Evolutionary conservation across 164 flowering plant species (phyloP).

Genomic region (Nelumbo lutea): DNA sequence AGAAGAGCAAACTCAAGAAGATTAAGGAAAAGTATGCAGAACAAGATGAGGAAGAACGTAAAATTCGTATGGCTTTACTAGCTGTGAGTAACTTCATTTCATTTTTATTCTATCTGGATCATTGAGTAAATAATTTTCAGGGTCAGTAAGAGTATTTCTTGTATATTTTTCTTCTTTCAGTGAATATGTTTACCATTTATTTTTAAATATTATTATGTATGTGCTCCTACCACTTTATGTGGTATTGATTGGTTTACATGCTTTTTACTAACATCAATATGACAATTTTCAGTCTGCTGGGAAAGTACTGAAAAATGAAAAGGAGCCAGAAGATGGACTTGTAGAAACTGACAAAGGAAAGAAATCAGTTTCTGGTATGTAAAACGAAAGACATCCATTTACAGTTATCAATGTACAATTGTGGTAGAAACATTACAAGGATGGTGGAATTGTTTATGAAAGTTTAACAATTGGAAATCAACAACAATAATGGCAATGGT

Average conservation of each 20-base stretch:
- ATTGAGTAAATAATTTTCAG: background rate
- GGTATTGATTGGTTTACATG: background rate
- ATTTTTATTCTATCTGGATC: background rate
- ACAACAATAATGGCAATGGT: no score
- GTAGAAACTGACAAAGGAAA: slow-evolving; percentile 17
- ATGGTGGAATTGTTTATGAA: no score
- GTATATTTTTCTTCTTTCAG: background rate
- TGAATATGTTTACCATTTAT: background rate
- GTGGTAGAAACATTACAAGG: background rate
- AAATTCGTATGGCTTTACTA: slow-evolving; percentile 76
- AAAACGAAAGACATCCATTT: background rate
- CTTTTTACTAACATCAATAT: background rate
- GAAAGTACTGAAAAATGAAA: slow-evolving; percentile 38
- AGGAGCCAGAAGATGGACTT: slow-evolving; percentile 27
- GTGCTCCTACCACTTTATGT: background rate
- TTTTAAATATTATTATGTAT: background rate
- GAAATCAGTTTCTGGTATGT: slow-evolving; percentile 44
- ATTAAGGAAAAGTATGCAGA: slow-evolving; percentile 91
- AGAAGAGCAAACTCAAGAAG: slow-evolving; percentile 83
- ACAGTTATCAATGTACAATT: background rate
- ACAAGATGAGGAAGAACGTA: slow-evolving; percentile 96
- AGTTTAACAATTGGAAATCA: no score
- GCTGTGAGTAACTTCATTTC: slow-evolving; percentile 55
- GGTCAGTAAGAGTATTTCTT: no score
- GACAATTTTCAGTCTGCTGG: slow-evolving; percentile 67